phyloP scores from a whole-genome alignment of 2,329 filamentous ascomycete species.

The Davidsoniella neocaledoniae region DNA sequence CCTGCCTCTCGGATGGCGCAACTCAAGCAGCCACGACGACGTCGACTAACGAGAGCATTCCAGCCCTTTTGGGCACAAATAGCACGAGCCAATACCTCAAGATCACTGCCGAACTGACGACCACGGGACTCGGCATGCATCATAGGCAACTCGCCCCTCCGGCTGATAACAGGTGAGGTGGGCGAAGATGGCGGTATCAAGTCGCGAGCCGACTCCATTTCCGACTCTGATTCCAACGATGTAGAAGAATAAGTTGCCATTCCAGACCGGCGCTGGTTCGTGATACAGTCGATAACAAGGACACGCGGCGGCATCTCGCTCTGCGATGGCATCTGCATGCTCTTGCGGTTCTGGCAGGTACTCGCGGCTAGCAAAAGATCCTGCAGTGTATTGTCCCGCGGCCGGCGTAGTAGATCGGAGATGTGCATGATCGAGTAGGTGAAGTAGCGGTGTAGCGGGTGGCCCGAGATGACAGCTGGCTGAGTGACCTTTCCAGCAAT shows the following conservation, averaged over 20 bases:
- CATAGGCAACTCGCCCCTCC: conserved; percentile 22
- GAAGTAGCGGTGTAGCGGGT: conserved; percentile 46
- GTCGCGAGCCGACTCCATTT: conserved; percentile 4
- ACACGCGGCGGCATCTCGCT: conserved; percentile 24
- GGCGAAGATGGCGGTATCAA: conserved; percentile 15
- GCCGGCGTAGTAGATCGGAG: conserved; percentile 33
- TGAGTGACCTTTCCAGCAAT: conserved; percentile 25
- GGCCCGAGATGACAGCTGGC: conserved; percentile 35
- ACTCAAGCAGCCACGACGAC: conserved; percentile 50
- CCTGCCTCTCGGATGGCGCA: conserved; percentile 63
- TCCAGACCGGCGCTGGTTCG: conserved; percentile 28
- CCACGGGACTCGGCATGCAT: conserved; percentile 40
- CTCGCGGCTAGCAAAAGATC: conserved; percentile 25
- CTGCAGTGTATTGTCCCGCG: conserved; percentile 27
- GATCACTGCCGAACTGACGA: conserved; percentile 43
- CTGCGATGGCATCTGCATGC: conserved; percentile 18
- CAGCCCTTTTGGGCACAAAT: conserved; percentile 58
- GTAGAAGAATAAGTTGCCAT: conserved; percentile 15
- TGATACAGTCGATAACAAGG: conserved; percentile 48
- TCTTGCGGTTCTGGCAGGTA: conserved; percentile 17
- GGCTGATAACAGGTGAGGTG: conserved; percentile 13
- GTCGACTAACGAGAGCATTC: conserved; percentile 54
- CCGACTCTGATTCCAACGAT: background rate
- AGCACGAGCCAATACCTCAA: conserved; percentile 55
- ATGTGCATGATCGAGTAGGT: conserved; percentile 44